Conservation (phyloP, 495 filamentous ascomycete species). For the Penicillium argentinense region DNA sequence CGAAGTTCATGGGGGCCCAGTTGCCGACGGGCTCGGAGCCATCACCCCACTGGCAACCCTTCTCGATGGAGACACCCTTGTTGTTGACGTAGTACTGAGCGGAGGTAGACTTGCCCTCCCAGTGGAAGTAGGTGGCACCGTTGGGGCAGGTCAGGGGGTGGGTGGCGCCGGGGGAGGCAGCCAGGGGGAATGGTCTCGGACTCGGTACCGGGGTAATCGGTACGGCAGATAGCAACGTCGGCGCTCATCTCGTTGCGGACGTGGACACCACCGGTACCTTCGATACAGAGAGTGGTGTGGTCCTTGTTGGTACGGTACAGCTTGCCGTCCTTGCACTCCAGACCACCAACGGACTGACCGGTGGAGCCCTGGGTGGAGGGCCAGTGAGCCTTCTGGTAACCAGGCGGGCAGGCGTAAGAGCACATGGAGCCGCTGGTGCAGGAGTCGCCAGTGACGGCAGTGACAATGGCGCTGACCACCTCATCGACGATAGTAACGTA, state of each 20-base stretch:
- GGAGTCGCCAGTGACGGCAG: slow-evolving; percentile 52
- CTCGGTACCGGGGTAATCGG: slow-evolving; percentile 92
- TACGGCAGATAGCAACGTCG: slow-evolving; percentile 80
- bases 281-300: slow-evolving; percentile 71
- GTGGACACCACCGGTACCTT: slow-evolving; percentile 66
- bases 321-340: slow-evolving; percentile 74
- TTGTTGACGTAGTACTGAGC: slow-evolving; percentile 98
- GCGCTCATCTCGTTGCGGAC: slow-evolving; percentile 69
- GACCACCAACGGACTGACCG: slow-evolving; percentile 85
- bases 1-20: slow-evolving; percentile 87
- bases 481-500: slow-evolving; percentile 41
- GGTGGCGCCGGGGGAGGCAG: slow-evolving; percentile 53
- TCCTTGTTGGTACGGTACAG: slow-evolving; percentile 71
- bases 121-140: slow-evolving; percentile 68
- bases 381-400: slow-evolving; percentile 95
- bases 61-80: slow-evolving; percentile 58
- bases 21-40: slow-evolving; percentile 67
- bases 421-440: slow-evolving; percentile 71
- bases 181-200: slow-evolving; percentile 76
- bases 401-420: slow-evolving; percentile 90
- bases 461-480: slow-evolving; percentile 59
- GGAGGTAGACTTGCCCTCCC: slow-evolving; percentile 71
- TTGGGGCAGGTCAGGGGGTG: slow-evolving; percentile 72
- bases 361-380: slow-evolving; percentile 74
- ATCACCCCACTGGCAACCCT: slow-evolving; percentile 81